A percentile compares a stretch with the other conserved stretches of the same genome.
phyloP scores from a whole-genome alignment of 129 eudicot genomes.

The Centella asiatica region DNA sequence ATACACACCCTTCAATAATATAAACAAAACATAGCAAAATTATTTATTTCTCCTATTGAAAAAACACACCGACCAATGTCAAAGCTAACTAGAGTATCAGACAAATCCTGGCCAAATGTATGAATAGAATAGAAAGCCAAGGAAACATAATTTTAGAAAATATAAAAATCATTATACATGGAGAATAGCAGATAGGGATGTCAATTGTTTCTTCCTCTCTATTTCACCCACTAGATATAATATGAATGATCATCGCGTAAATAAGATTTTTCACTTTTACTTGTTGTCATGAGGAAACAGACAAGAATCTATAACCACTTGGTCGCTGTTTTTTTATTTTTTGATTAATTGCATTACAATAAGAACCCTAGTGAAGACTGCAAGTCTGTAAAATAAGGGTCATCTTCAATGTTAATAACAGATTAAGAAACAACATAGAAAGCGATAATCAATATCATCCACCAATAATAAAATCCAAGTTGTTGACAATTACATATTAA shows the following conservation, averaged over 20 bases:
- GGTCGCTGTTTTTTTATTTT: not conserved
- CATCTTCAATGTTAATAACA: not conserved
- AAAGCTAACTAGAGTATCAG: not conserved
- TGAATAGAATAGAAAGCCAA: not conserved
- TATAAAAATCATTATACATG: too few species aligned
- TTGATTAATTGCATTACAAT: not conserved
- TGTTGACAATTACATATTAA: constrained; percentile 7
- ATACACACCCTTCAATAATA: too few species aligned
- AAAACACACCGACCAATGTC: not conserved
- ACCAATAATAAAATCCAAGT: not conserved
- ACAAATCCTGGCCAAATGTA: not conserved
- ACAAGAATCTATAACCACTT: not conserved
- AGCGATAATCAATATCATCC: not conserved
- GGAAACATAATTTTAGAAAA: too few species aligned
- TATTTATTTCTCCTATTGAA: not conserved
- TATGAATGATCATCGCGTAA: not conserved
- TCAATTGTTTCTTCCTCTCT: not conserved
- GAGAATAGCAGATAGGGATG: not conserved
- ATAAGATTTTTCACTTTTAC: not conserved
- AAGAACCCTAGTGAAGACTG: constrained; percentile 2
- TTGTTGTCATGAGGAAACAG: constrained; percentile 13
- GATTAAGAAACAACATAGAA: constrained; percentile 1
- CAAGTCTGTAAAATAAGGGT: not conserved
- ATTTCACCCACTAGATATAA: not conserved
- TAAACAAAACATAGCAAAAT: too few species aligned